phyloP scores from a whole-genome alignment of 1,139 yeast genomes.

The Taphrina confusa region DNA sequence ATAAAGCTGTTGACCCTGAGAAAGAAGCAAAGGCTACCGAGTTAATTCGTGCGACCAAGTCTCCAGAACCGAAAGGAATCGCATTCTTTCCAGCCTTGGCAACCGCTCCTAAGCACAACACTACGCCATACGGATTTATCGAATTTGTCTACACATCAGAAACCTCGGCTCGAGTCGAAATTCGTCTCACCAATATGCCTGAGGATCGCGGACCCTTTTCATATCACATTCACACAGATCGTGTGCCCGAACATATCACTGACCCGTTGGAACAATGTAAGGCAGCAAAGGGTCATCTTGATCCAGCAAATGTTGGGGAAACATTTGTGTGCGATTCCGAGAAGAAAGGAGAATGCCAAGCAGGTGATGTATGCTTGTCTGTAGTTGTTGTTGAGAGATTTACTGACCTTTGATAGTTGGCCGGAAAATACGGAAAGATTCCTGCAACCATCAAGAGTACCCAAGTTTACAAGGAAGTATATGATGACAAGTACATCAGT shows the following conservation, averaged over 20 bases:
- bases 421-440: slow-evolving; percentile 20
- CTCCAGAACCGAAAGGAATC: slow-evolving; percentile 9
- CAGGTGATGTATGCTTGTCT: slow-evolving; percentile 12
- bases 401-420: background rate
- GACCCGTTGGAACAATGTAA: slow-evolving; percentile 10
- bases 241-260: slow-evolving; percentile 9
- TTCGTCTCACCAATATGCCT: slow-evolving; percentile 10
- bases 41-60: slow-evolving; percentile 1
- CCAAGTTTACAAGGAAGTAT: slow-evolving; percentile 21
- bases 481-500: slow-evolving; percentile 11
- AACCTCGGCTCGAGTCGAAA: slow-evolving; percentile 6
- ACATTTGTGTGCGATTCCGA: background rate
- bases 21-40: slow-evolving; percentile 4
- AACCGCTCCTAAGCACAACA: background rate
- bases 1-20: background rate
- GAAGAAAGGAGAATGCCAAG: slow-evolving; percentile 10
- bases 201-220: slow-evolving; percentile 8
- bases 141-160: slow-evolving; percentile 1
- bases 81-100: slow-evolving; percentile 3
- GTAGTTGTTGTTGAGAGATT: background rate
- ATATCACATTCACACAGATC: slow-evolving; percentile 20
- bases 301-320: slow-evolving; percentile 1
- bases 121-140: slow-evolving; percentile 11
- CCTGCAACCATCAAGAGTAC: slow-evolving; percentile 3
- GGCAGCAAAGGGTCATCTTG: slow-evolving; percentile 25